phyloP scores from a whole-genome alignment of 2,329 filamentous ascomycete genomes.

The Neopestalotiopsis sp. region DNA sequence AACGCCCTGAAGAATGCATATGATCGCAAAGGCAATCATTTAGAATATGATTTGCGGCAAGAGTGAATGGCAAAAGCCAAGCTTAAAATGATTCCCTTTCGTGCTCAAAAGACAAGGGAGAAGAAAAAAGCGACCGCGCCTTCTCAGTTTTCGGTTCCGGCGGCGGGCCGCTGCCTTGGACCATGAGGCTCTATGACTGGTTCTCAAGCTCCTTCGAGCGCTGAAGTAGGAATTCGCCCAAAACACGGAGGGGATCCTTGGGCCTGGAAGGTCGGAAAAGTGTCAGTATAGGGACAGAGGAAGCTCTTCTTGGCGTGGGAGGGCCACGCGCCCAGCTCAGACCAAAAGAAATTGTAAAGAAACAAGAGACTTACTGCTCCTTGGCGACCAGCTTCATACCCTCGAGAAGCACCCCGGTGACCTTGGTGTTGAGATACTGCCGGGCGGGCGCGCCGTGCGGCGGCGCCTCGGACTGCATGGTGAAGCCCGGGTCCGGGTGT shows the following conservation, averaged over 20 bases:
- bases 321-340: background rate
- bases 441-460: conserved; percentile 72
- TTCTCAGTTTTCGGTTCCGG: too few relatives aligned
- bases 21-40: background rate
- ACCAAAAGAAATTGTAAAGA: background rate
- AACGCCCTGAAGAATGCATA: conserved; percentile 15
- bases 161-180: background rate
- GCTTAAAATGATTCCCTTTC: too few relatives aligned
- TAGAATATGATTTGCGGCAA: too few relatives aligned
- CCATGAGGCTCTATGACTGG: conserved; percentile 18
- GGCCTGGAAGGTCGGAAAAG: conserved; percentile 51
- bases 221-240: conserved; percentile 74
- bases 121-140: too few relatives aligned
- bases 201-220: conserved; percentile 68
- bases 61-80: too few relatives aligned
- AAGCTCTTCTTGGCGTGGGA: background rate
- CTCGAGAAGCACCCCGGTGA: conserved; percentile 71
- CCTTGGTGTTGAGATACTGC: conserved; percentile 73
- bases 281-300: background rate
- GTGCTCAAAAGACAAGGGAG: too few relatives aligned
- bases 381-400: conserved; percentile 76
- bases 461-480: conserved; percentile 64
- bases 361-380: conserved; percentile 64
- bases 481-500: conserved; percentile 57
- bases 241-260: conserved; percentile 67